Evolutionary conservation across 176 grass and related monocot genomes (phyloP).

Genomic region (Olyra latifolia): DNA sequence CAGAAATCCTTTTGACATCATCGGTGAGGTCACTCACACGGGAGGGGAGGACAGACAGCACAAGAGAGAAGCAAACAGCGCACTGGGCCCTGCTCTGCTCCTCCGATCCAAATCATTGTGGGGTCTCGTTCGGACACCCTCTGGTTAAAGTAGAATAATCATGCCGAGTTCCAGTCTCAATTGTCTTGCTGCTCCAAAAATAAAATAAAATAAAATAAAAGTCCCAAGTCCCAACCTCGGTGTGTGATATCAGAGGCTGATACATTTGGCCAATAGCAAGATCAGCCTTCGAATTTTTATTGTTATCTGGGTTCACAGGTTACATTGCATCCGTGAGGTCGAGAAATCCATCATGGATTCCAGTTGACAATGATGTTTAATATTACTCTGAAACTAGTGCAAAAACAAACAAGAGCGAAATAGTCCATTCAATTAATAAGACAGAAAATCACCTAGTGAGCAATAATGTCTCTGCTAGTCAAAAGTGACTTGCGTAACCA

Average conservation of each 20-base stretch:
- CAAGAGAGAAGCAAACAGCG: background rate
- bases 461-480: slow-evolving; percentile 3
- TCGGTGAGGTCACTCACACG: slow-evolving; percentile 34
- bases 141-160: background rate
- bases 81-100: background rate
- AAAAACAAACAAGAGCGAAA: background rate
- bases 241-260: background rate
- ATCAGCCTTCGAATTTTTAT: background rate
- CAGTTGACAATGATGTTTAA: slow-evolving; percentile 25
- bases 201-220: too few relatives aligned
- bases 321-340: background rate
- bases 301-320: background rate
- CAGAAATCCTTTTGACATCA: slow-evolving; percentile 42
- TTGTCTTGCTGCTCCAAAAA: background rate
- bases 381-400: background rate
- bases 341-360: slow-evolving; percentile 6
- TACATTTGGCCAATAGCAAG: background rate
- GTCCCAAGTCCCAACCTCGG: background rate
- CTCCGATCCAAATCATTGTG: slow-evolving; percentile 32
- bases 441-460: background rate
- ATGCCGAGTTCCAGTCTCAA: background rate
- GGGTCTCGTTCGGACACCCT: background rate
- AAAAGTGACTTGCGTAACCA: slow-evolving; percentile 15
- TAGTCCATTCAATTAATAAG: background rate
- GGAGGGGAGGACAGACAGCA: background rate